Base-by-base conservation (phyloP, 1,284 basidiomycete genomes). In the Tilletia indica region DNA sequence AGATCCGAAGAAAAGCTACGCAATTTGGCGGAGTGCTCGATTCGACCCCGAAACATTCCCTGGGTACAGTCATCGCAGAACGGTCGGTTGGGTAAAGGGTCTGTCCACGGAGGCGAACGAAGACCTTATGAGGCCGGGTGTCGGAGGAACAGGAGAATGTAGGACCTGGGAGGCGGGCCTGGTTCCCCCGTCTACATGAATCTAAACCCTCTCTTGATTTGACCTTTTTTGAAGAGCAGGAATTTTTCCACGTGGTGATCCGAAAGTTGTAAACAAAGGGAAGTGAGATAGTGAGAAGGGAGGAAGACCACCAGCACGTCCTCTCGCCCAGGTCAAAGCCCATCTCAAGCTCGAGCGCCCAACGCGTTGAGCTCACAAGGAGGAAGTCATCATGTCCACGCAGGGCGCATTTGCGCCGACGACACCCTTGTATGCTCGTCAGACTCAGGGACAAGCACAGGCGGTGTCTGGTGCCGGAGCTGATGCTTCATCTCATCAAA, bases 31-130 rank as follows among this genome's bases (percentile, higher is more conserved):
- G 34, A 94, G 93, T 0, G 97, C 96, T 83, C 87, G 86, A 34
- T 99, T 99, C 80, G 86, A 90, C 63, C 88, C 92, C 36, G 84
- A 84, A 14, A 81, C 86, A 0, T 98, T 93, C 89, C 88, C 88
- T 67, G 93, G 92, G 0, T 98, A 97, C 80, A 90, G 91, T 76
- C 95, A 98, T 85, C 87, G 93, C 12, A 91, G 96, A 88, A 97
- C 95, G 0, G 91, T 95, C 77, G 94, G 94, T 0, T 87, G 84
- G 80, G 85, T 86, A 69, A 86, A 86, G 68, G 80, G 79, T 4
- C 67, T 75, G 1, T 77, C 76, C 61, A 77, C 73, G 31, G 67
- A 73, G 14, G 54, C 21, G n/a, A 80, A 81, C 54, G 76, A 82
- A 56, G 80, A 82, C 67, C 68, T 83, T 47, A 56, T 76, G 1